phyloP scores from a whole-genome alignment of 106 monocot genomes.

The Platanthera guangdongensis region DNA sequence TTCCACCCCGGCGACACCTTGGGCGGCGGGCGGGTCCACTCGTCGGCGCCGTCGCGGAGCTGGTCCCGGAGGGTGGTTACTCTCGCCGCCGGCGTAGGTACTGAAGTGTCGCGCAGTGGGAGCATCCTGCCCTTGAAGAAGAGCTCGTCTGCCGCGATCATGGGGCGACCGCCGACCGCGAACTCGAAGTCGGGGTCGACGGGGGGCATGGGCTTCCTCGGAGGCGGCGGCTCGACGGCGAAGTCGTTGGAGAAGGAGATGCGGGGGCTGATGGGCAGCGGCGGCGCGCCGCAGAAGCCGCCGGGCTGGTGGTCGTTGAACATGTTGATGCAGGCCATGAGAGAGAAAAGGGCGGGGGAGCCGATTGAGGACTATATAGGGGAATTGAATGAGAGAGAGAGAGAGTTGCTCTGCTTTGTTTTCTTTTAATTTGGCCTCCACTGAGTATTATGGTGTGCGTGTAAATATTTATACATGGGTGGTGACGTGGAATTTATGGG shows the following conservation, averaged over 20 bases:
- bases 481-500: background rate
- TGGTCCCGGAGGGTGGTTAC: constrained; percentile 51
- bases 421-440: too few species aligned
- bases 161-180: constrained; percentile 43
- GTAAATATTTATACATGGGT: background rate
- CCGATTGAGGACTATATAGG: background rate
- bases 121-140: constrained; percentile 62
- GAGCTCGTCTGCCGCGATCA: constrained; percentile 77
- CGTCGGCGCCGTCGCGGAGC: constrained; percentile 16
- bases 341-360: background rate
- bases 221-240: constrained; percentile 26
- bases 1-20: constrained; percentile 31
- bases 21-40: constrained; percentile 14
- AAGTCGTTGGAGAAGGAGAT: constrained; percentile 83
- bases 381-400: too few species aligned
- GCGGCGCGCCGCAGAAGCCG: background rate
- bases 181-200: constrained; percentile 60
- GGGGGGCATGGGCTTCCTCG: background rate
- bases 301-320: constrained; percentile 25
- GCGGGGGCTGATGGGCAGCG: constrained; percentile 37
- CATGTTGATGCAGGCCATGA: constrained; percentile 67
- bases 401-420: too few species aligned
- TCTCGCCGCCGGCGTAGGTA: background rate
- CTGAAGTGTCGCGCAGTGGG: constrained; percentile 16
- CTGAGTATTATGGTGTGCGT: too few species aligned